These are phyloP conservation scores for Polytrichum formosum DNA, from an alignment of 225 moss, liverwort and hornwort genomes.

Conservation along the genomic window DNA sequence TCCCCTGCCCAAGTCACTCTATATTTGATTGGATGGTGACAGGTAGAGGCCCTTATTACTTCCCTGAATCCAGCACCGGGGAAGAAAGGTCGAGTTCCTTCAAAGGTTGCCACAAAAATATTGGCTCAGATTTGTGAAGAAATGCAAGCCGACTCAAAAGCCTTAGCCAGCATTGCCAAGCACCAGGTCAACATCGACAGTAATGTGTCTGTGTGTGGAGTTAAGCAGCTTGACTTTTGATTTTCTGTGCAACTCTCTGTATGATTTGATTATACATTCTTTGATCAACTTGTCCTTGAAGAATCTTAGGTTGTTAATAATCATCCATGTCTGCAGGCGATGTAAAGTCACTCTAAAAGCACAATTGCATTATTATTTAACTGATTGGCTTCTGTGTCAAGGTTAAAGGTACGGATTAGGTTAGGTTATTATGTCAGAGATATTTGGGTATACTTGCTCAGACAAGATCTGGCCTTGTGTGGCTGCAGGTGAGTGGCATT, in stretches of 20 bases:
- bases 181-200: conserved; percentile 44
- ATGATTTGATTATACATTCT: background rate
- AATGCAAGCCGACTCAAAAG: conserved; percentile 35
- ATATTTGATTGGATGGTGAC: conserved; percentile 19
- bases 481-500: conserved; percentile 45
- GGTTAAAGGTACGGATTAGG: too few relatives aligned
- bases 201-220: conserved; percentile 40
- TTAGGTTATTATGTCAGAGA: background rate
- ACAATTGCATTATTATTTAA: too few relatives aligned
- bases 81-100: conserved; percentile 42
- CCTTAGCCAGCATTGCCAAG: conserved; percentile 53
- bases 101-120: conserved; percentile 41
- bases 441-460: conserved; percentile 8
- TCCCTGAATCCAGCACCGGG: conserved; percentile 39
- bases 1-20: too few relatives aligned
- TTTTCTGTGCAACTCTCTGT: background rate
- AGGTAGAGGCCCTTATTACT: conserved; percentile 51
- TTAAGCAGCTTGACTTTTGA: conserved; percentile 37
- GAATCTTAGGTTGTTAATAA: background rate
- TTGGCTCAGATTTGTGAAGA: conserved; percentile 50
- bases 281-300: background rate
- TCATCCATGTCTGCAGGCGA: background rate
- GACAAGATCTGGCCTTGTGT: conserved; percentile 10
- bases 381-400: too few relatives aligned
- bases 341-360: too few relatives aligned